Evolutionary conservation across 192 early-diverging fungal species (phyloP).

Genomic region (Backusella circina): DNA sequence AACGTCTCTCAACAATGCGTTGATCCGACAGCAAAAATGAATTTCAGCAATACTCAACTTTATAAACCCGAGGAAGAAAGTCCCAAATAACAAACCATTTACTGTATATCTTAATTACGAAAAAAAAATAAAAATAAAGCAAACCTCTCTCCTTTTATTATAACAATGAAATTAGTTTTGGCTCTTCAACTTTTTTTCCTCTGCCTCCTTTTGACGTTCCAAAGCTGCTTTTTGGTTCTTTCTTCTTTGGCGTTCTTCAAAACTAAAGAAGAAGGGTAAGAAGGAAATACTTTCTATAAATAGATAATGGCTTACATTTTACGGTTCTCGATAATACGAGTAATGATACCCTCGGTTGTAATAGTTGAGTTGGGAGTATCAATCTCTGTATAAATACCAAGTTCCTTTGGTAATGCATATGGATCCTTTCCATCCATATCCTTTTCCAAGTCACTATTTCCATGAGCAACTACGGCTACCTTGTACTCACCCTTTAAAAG

Average conservation of each 20-base stretch:
- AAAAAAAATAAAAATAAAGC: background rate
- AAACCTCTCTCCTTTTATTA: background rate
- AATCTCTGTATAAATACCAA: slow-evolving; percentile 77
- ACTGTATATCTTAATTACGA: background rate
- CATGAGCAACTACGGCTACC: slow-evolving; percentile 78
- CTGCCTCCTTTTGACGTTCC: slow-evolving; percentile 60
- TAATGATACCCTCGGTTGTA: slow-evolving; percentile 84
- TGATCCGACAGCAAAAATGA: too few relatives aligned
- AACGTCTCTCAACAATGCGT: too few relatives aligned
- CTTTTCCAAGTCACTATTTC: slow-evolving; percentile 58
- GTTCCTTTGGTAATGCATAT: slow-evolving; percentile 77
- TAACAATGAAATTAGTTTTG: background rate
- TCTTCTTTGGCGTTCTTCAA: slow-evolving; percentile 72
- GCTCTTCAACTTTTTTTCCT: slow-evolving; percentile 38
- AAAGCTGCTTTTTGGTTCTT: slow-evolving; percentile 67
- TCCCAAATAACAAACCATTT: background rate
- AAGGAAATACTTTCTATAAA: background rate
- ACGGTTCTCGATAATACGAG: slow-evolving; percentile 85
- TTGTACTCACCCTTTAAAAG: slow-evolving; percentile 85
- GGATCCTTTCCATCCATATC: slow-evolving; percentile 81
- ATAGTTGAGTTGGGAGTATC: slow-evolving; percentile 72
- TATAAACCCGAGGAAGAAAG: background rate
- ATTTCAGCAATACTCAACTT: too few relatives aligned
- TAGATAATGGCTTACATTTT: slow-evolving; percentile 54
- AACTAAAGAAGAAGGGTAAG: slow-evolving; percentile 28